Evolutionary conservation across 2,329 filamentous ascomycete species (phyloP).

Genomic region (Ophiocordyceps australis): DNA sequence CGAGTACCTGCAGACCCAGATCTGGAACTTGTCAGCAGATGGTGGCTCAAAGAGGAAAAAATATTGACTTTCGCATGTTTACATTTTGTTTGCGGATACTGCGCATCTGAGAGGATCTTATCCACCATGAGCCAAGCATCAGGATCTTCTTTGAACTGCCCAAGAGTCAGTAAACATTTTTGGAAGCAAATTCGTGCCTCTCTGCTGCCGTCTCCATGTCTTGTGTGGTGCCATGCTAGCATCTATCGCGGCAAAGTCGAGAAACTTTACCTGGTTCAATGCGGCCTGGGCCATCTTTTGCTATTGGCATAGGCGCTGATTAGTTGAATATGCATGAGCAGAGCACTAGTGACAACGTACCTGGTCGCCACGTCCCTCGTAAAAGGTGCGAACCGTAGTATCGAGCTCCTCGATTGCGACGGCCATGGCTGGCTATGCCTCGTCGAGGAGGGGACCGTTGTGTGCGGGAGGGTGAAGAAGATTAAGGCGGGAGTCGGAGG

Average conservation of each 20-base stretch:
- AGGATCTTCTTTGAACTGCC: slow-evolving; percentile 93
- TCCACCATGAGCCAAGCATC: slow-evolving; percentile 97
- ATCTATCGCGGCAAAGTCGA: too few species aligned
- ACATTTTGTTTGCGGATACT: slow-evolving; percentile 95
- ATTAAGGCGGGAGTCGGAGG: not conserved
- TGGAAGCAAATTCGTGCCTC: too few species aligned
- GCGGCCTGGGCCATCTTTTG: slow-evolving; percentile 92
- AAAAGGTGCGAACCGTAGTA: slow-evolving; percentile 89
- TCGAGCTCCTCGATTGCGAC: slow-evolving; percentile 85
- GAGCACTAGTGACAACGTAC: slow-evolving; percentile 44
- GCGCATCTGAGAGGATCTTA: slow-evolving; percentile 84
- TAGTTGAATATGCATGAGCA: not conserved
- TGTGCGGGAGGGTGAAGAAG: too few species aligned
- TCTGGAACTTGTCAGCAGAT: slow-evolving; percentile 37
- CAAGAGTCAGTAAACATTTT: too few species aligned
- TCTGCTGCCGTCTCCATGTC: too few species aligned
- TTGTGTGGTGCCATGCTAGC: too few species aligned
- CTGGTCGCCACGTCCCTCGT: slow-evolving; percentile 87
- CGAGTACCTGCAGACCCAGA: slow-evolving; percentile 85
- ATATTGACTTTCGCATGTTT: too few species aligned
- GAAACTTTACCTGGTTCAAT: slow-evolving; percentile 63
- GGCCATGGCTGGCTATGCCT: too few species aligned
- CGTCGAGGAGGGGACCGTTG: too few species aligned
- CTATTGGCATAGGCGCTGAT: too few species aligned
- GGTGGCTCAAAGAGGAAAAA: too few species aligned